A percentile compares a stretch with the other conserved stretches of the same genome.
These are phyloP conservation scores for Colletotrichum sp. DNA, from an alignment of 2,329 filamentous ascomycete genomes.

Conservation along the genomic window DNA sequence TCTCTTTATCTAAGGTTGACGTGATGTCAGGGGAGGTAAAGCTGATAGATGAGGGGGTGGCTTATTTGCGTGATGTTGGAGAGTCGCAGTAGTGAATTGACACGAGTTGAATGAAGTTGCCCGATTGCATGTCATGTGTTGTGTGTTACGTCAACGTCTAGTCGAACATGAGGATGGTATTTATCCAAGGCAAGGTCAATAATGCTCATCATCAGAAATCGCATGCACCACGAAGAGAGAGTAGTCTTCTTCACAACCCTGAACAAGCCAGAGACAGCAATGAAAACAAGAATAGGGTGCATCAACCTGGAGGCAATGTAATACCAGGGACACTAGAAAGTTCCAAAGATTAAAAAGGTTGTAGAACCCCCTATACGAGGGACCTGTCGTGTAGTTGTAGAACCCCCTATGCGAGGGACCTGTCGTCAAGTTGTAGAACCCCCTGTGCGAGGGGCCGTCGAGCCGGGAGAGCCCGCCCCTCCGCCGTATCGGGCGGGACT, in stretches of 20 bases:
- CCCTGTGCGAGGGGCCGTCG: neutral
- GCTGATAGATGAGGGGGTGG: neutral
- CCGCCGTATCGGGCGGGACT: neutral
- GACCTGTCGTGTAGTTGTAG: no score
- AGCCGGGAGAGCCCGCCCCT: neutral
- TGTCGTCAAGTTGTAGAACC: neutral
- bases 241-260: neutral
- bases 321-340: neutral
- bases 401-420: neutral
- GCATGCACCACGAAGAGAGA: neutral
- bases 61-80: neutral
- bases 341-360: neutral
- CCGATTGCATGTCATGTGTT: neutral
- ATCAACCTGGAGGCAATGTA: neutral
- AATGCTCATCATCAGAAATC: neutral
- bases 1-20: neutral
- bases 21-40: neutral
- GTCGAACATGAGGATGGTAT: no score
- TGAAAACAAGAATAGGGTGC: neutral
- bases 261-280: neutral
- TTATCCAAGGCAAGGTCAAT: neutral
- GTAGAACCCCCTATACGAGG: neutral
- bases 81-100: neutral
- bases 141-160: neutral
- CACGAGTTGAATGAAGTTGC: neutral